These are phyloP conservation scores for Sisymbrium altissimum DNA, from an alignment of 345 rosid genomes.

Conservation along the genomic window DNA sequence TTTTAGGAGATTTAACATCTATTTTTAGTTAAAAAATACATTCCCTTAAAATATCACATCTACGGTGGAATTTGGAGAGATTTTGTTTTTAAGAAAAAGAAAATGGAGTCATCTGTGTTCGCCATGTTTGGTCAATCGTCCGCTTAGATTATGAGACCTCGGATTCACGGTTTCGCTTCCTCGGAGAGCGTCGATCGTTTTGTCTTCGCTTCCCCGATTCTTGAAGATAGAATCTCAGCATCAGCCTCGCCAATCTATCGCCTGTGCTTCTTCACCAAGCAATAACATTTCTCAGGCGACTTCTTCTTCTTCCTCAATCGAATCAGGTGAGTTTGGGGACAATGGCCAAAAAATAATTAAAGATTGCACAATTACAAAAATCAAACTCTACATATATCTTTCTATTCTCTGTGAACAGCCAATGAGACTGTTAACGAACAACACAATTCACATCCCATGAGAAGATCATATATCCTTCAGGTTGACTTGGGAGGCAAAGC, in stretches of 20 bases:
- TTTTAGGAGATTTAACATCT: no score
- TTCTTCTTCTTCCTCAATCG: neutral
- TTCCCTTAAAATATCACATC: no score
- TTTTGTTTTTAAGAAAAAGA: no score
- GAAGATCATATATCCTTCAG: neutral
- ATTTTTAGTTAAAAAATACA: no score
- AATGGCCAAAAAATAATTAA: constrained; percentile 11
- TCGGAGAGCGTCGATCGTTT: neutral
- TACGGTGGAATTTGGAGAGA: no score
- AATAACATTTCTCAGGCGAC: neutral
- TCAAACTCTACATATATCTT: neutral
- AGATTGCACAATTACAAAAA: constrained; percentile 30
- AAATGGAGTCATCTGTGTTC: constrained; percentile 23
- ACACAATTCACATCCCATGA: constrained; percentile 18
- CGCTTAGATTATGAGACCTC: constrained; percentile 10
- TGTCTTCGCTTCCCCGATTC: constrained; percentile 7
- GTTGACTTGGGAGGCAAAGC: neutral
- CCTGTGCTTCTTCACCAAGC: constrained; percentile 12
- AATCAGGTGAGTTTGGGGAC: constrained; percentile 10
- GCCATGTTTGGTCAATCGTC: constrained; percentile 24
- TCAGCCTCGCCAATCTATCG: constrained; percentile 15
- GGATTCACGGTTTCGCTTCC: neutral
- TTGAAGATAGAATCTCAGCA: constrained; percentile 24
- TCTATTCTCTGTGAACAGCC: constrained; percentile 13
- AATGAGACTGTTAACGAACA: constrained; percentile 5